These are phyloP conservation scores for Pleodorina starrii DNA, from an alignment of 139 green algal genomes.

Conservation along the genomic window DNA sequence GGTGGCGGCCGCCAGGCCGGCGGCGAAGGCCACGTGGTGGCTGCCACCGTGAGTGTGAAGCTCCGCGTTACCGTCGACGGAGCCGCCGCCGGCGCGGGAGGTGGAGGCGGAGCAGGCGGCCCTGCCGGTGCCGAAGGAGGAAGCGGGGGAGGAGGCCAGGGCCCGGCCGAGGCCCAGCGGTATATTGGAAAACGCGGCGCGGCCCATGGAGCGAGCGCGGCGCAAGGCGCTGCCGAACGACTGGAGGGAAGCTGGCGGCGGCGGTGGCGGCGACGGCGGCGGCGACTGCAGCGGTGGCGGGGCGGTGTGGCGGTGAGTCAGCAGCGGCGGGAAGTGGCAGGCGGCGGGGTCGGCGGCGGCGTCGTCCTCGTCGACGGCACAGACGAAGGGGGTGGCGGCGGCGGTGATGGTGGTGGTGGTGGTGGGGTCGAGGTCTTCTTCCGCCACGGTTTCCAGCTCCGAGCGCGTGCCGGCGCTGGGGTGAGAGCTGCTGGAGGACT, in stretches of 20 bases:
- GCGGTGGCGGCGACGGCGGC: too few relatives aligned
- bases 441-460: too few relatives aligned
- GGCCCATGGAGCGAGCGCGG: neutral
- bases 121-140: neutral
- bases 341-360: too few relatives aligned
- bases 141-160: neutral
- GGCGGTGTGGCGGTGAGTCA: neutral
- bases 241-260: neutral
- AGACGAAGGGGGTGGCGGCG: neutral
- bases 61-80: too few relatives aligned
- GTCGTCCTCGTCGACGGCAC: too few relatives aligned
- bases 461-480: too few relatives aligned
- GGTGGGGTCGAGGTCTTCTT: neutral
- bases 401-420: neutral
- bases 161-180: neutral
- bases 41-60: neutral
- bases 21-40: conserved; percentile 26
- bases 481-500: too few relatives aligned
- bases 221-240: neutral
- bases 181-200: neutral
- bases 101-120: too few relatives aligned
- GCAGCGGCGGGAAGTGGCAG: too few relatives aligned
- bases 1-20: conserved; percentile 21
- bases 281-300: too few relatives aligned
- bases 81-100: neutral